Conservation (phyloP, 805 yeast genomes). For the Saccharomyces paradoxus region DNA sequence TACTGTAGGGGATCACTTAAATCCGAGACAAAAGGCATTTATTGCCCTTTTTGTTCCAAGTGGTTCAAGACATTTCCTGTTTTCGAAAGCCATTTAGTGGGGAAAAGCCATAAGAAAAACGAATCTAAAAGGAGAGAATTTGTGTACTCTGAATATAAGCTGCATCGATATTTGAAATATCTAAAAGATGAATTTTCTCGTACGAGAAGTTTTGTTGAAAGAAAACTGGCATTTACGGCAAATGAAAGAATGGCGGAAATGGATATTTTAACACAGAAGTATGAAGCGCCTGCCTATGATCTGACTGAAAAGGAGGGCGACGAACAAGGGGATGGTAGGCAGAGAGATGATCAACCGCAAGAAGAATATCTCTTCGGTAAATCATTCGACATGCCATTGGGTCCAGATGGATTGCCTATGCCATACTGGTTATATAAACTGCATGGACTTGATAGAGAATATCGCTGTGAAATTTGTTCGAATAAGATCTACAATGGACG, state of each 20-base stretch:
- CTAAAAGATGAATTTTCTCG: conserved; percentile 36
- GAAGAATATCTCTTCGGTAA: conserved; percentile 31
- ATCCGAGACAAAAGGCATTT: conserved; percentile 29
- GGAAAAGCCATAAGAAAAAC: conserved; percentile 67
- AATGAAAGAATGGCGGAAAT: conserved; percentile 56
- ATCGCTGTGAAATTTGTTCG: conserved; percentile 82
- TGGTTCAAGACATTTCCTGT: conserved; percentile 57
- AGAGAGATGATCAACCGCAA: conserved; percentile 4
- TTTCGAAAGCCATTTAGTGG: conserved; percentile 57
- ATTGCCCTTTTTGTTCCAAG: conserved; percentile 59
- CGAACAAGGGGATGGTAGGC: conserved; percentile 15
- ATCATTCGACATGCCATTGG: conserved; percentile 57
- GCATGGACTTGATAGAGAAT: conserved; percentile 71
- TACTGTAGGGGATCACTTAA: conserved; percentile 17
- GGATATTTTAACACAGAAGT: conserved; percentile 33
- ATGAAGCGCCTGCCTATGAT: conserved; percentile 32
- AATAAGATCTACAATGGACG: conserved; percentile 67
- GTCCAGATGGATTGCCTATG: conserved; percentile 84
- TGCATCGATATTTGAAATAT: conserved; percentile 32
- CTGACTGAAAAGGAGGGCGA: conserved; percentile 35
- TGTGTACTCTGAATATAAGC: conserved; percentile 33
- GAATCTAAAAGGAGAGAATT: conserved; percentile 18
- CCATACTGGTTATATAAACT: conserved; percentile 90
- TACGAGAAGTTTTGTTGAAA: conserved; percentile 55
- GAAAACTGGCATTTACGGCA: conserved; percentile 60